Conservation (phyloP, 73 alveolate genomes). For the Tetrahymena malaccensis region DNA sequence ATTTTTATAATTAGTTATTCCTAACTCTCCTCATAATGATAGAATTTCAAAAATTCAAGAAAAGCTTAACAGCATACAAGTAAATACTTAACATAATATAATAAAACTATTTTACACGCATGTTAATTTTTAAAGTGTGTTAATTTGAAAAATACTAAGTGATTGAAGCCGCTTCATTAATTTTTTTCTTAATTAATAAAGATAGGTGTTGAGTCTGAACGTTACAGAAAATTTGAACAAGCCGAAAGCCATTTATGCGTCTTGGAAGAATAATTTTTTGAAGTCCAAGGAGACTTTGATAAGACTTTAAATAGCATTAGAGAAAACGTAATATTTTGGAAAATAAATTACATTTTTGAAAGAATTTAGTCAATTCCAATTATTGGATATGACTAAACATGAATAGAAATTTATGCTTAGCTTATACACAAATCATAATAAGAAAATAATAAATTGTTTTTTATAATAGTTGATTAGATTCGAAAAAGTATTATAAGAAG, state of each 20-base stretch:
- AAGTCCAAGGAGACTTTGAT: background rate
- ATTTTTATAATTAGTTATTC: background rate
- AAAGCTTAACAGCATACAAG: background rate
- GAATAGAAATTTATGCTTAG: background rate
- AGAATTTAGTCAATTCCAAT: background rate
- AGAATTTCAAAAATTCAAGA: background rate
- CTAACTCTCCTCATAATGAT: background rate
- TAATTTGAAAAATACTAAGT: no score
- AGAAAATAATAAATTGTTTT: background rate
- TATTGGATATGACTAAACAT: background rate
- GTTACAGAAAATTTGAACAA: background rate
- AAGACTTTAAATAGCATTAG: background rate
- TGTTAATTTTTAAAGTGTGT: no score
- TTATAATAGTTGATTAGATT: background rate
- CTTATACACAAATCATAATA: background rate
- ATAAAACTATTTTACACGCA: background rate
- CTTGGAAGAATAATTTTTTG: background rate
- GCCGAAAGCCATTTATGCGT: background rate
- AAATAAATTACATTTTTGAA: background rate
- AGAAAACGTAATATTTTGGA: background rate
- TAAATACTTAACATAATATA: background rate
- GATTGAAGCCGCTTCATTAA: no score
- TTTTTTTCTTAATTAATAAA: background rate
- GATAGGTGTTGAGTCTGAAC: background rate
- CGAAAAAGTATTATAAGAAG: background rate